These are phyloP conservation scores for Podila clonocystis DNA, from an alignment of 192 early-diverging fungal species.

Conservation along the genomic window DNA sequence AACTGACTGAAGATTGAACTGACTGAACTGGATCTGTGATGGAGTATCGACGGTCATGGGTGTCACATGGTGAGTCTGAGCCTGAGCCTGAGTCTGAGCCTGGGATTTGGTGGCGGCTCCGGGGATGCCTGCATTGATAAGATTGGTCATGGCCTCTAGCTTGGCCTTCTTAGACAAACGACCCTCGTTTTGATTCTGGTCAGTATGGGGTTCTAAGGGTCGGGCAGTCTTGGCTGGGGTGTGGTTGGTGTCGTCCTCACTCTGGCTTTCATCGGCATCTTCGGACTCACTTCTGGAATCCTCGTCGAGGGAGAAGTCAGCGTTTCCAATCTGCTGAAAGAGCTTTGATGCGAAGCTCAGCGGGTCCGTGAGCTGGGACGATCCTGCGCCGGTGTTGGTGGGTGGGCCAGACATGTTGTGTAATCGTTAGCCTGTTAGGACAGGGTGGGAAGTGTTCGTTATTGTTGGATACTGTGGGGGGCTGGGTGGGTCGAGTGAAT, in stretches of 20 bases:
- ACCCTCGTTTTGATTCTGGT: constrained; percentile 4
- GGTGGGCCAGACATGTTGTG: not conserved
- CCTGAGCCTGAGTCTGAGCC: not conserved
- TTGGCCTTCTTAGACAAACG: constrained; percentile 34
- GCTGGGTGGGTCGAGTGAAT: too few species aligned
- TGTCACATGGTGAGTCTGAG: not conserved
- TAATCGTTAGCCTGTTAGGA: too few species aligned
- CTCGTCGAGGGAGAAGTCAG: constrained; percentile 21
- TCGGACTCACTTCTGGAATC: constrained; percentile 8
- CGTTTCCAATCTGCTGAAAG: constrained; percentile 46
- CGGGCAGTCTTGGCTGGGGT: not conserved
- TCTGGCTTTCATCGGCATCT: constrained; percentile 6
- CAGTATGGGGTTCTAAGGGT: not conserved
- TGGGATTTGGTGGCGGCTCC: not conserved
- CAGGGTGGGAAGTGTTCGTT: too few species aligned
- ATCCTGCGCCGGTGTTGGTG: constrained; percentile 2
- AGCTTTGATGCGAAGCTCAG: constrained; percentile 45
- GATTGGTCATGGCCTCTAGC: constrained; percentile 26
- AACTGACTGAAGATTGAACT: constrained; percentile 22
- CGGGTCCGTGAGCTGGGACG: constrained; percentile 32
- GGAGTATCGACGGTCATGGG: not conserved
- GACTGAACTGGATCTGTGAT: constrained; percentile 8
- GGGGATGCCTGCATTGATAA: constrained; percentile 23
- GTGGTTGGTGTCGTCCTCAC: not conserved
- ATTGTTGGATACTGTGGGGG: too few species aligned